Evolutionary conservation across 345 rosid species (phyloP), one percentile per base, ranked within the genome.

Genomic region (Gossypium mustelinum): DNA sequence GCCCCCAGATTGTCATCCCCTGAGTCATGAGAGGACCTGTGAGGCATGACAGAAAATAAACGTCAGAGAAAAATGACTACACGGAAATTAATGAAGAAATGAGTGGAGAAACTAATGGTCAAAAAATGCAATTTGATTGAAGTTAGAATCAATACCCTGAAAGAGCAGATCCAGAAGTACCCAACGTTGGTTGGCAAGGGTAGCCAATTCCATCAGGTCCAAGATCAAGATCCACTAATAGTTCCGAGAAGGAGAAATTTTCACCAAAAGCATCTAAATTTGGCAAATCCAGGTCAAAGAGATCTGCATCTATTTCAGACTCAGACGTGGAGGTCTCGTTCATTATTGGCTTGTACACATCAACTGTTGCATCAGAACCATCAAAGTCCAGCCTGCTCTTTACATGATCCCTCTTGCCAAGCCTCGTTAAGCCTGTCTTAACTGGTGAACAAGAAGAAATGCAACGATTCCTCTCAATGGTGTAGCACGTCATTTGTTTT

Each of bases 361-460:
- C 73, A 79, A 63, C 72, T 63, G 82, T 56, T 24, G 61, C 79
- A 65, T 90, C 90, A 58, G 92, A 80, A 70, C 84, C 89, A 82
- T 88, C 93, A 39, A 95, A 95, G 76, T 93, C 93, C 22, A 95
- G 88, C 81, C 94, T 89, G 80, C 97, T 93, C 77, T 93, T 95
- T 29, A 91, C 94, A 67, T 85, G 84, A 73, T 86, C 93, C 79
- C 94, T 84, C 84, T 81, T 89, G 63, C 73, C 82, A 0, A 72
- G 41, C 81, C 87, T 86, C 79, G 66, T 85, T 72, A 70, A 52
- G 47, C 78, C 81, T 20, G 88, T 59, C 84, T 91, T 93, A 54
- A 72, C 77, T 0, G 97, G 98, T 1, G 94, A 92, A 13, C 90
- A 84, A 57, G 95, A 83, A 75, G 98, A 90, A 77, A 93, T 80